Percentiles rank a stretch among this genome's conserved stretches.
phyloP scores from a whole-genome alignment of 2,329 filamentous ascomycete species.

The Pezicula carpinea region DNA sequence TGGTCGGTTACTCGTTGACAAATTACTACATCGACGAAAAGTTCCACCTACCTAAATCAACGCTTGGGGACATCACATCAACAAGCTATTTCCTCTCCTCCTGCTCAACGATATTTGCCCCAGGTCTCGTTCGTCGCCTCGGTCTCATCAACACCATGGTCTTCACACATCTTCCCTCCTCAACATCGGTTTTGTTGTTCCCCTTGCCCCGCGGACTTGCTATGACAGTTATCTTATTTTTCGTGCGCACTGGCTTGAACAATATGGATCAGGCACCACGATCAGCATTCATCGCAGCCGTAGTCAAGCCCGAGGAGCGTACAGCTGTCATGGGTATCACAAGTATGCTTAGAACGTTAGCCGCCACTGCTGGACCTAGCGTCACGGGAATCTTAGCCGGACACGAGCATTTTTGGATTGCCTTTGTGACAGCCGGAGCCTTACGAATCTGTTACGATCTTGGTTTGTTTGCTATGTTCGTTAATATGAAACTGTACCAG shows the following conservation, averaged over 20 bases:
- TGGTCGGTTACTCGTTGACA: slow-evolving; percentile 54
- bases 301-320: slow-evolving; percentile 58
- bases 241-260: slow-evolving; percentile 55
- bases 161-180: slow-evolving; percentile 65
- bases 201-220: slow-evolving; percentile 44
- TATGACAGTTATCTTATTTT: slow-evolving; percentile 52
- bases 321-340: slow-evolving; percentile 68
- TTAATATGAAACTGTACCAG: slow-evolving; percentile 23
- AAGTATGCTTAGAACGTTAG: slow-evolving; percentile 62
- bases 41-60: slow-evolving; percentile 50
- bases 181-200: slow-evolving; percentile 50
- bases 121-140: slow-evolving; percentile 42
- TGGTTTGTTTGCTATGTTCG: slow-evolving; percentile 46
- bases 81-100: slow-evolving; percentile 51
- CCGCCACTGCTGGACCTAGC: slow-evolving; percentile 55
- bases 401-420: slow-evolving; percentile 52
- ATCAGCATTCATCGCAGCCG: slow-evolving; percentile 62
- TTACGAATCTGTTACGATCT: slow-evolving; percentile 59
- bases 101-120: slow-evolving; percentile 44
- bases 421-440: slow-evolving; percentile 55
- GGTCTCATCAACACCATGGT: slow-evolving; percentile 69
- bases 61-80: slow-evolving; percentile 55
- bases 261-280: slow-evolving; percentile 69
- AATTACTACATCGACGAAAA: slow-evolving; percentile 55
- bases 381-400: slow-evolving; percentile 58